A percentile compares a stretch with the other conserved stretches of the same genome.
These are phyloP conservation scores for Zygosaccharomyces sapae DNA, from an alignment of 1,139 yeast genomes.

Conservation along the genomic window DNA sequence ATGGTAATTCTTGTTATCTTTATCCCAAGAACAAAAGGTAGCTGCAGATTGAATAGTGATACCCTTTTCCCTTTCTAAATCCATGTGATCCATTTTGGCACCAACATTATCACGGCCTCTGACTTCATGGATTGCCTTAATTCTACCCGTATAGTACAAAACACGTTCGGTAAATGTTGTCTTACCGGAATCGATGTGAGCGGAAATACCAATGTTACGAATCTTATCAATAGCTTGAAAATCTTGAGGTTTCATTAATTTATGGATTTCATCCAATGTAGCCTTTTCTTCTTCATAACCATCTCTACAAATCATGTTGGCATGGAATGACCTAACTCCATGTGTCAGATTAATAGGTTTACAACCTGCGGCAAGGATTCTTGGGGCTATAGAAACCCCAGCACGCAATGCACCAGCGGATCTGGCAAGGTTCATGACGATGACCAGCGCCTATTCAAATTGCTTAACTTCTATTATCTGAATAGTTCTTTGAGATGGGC, in stretches of 20 bases:
- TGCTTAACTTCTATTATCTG: neutral
- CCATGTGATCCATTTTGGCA: conserved; percentile 98
- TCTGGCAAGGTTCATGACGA: conserved; percentile 6
- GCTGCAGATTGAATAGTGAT: conserved; percentile 99
- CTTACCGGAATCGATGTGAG: conserved; percentile 96
- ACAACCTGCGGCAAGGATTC: neutral
- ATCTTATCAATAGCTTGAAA: conserved; percentile 49
- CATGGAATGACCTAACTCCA: conserved; percentile 24
- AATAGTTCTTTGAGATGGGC: neutral
- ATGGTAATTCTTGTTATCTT: conserved; percentile 64
- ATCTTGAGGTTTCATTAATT: conserved; percentile 56
- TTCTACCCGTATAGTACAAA: conserved; percentile 91
- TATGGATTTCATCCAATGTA: conserved; percentile 56
- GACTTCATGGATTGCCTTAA: conserved; percentile 96
- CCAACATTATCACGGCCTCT: conserved; percentile 98
- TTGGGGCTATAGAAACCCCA: conserved; percentile 2
- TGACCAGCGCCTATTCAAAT: conserved; percentile 1
- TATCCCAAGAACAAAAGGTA: conserved; percentile 94
- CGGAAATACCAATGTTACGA: conserved; percentile 96
- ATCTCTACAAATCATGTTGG: conserved; percentile 28
- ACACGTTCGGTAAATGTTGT: conserved; percentile 98
- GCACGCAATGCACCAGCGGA: conserved; percentile 2
- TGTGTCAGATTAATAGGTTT: neutral
- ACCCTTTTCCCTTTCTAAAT: conserved; percentile 94
- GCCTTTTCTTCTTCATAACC: conserved; percentile 69